Base-by-base conservation (phyloP, 2,329 filamentous ascomycete genomes). In the Xylariaceae sp. region DNA sequence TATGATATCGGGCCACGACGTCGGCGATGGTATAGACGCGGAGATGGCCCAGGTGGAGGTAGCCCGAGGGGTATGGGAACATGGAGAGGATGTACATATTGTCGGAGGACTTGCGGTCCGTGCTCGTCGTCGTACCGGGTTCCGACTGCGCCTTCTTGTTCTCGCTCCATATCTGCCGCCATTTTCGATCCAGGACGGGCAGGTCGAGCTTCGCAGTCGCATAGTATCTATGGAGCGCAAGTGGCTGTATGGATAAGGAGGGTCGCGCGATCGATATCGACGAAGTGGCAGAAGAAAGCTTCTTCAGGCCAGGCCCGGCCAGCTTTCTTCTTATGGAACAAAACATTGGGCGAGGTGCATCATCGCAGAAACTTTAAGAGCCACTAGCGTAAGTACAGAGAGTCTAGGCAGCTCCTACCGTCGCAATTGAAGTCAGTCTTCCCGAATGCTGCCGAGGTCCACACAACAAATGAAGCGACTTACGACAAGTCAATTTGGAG, bases 1-100 rank as follows among this genome's bases (percentile, higher is more conserved):
- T 74, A 53, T 81, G 78, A 57, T 82, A 94, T 38, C 88, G 76
- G 11, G 87, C 80, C 36, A 94, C 66, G 8, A 89, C 84, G 66
- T 95, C 88, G 44, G 88, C 87, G 48, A 95, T 92, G 26, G 88
- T 87, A 67, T 94, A 95, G 34, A 94, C 87, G 32, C 88, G 81
- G 27, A 94, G 68, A 60, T 95, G 88, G 11, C 88, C 88, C 44
- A 94, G 78, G 60, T 95, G 88, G 18, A 95, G 73, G 19, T 80
- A 81, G 19, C 88, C 88, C 0, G 88, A 94, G 1, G 88, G 88
- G 59, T 95, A 95, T 0, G 88, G 88, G 57, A 94, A 94, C 88
- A 95, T 95, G 49, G 88, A 83, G 38, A 94, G 70, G 46, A 94
- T 78, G 59, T 90, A 94, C 61, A 70, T 71, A 41, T 63, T 63